Percentiles rank a stretch among this genome's conserved stretches.
Conservation (phyloP, 805 yeast species). For the Brettanomyces sp. region DNA sequence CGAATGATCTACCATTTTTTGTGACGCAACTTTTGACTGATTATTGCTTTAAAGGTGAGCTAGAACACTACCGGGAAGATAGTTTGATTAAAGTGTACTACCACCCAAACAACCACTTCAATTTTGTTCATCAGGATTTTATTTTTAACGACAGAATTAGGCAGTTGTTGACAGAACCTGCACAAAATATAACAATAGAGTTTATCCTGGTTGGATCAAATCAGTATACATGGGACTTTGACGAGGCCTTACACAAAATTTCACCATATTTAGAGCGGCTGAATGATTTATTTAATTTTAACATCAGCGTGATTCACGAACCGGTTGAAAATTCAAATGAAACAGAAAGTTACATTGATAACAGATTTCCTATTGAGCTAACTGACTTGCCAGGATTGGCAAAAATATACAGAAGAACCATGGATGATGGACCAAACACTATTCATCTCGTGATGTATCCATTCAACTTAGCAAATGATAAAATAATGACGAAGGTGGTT, state of each 20-base stretch:
- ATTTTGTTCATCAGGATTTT: slow-evolving; percentile 8
- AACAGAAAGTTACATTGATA: slow-evolving; percentile 6
- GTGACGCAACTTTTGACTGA: slow-evolving; percentile 31
- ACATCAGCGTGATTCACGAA: neutral
- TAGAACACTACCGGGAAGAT: slow-evolving; percentile 14
- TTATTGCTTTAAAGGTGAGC: slow-evolving; percentile 21
- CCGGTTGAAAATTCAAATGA: neutral
- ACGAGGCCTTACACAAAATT: slow-evolving; percentile 9
- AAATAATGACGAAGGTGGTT: slow-evolving; percentile 8
- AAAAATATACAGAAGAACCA: slow-evolving; percentile 8
- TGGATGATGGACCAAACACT: neutral
- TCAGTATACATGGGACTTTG: slow-evolving; percentile 10
- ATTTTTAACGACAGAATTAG: neutral
- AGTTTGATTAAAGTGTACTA: slow-evolving; percentile 11
- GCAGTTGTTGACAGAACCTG: neutral
- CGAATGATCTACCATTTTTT: slow-evolving; percentile 43
- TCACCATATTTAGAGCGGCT: slow-evolving; percentile 2
- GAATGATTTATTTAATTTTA: slow-evolving; percentile 2
- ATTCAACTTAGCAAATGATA: slow-evolving; percentile 13
- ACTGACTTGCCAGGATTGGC: slow-evolving; percentile 16
- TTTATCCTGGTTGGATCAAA: slow-evolving; percentile 5
- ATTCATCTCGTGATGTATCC: slow-evolving; percentile 18
- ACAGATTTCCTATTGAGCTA: slow-evolving; percentile 15
- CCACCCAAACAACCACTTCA: neutral
- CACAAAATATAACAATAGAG: slow-evolving; percentile 1